A percentile compares a stretch with the other conserved stretches of the same genome.
These are phyloP conservation scores for Colletotrichum lentis DNA, from an alignment of 2,329 filamentous ascomycete species.

Conservation along the genomic window DNA sequence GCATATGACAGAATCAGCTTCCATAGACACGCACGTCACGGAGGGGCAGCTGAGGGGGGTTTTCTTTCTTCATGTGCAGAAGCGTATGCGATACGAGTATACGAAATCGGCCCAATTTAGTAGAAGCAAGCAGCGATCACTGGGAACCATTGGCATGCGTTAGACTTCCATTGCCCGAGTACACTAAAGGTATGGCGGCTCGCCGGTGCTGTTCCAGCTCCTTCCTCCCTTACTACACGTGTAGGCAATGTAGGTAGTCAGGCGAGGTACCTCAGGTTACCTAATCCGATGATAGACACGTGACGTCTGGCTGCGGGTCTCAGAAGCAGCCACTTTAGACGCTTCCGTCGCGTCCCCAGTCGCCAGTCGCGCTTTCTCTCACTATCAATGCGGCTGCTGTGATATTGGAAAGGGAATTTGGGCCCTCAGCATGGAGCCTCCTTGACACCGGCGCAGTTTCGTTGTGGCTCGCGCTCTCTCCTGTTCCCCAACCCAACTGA, in stretches of 20 bases:
- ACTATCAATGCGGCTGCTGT: slow-evolving; percentile 25
- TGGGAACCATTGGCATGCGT: background rate
- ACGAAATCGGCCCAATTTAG: slow-evolving; percentile 2
- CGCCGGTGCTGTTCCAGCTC: background rate
- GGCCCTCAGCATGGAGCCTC: slow-evolving; percentile 34
- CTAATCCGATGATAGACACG: slow-evolving; percentile 4
- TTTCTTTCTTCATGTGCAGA: background rate
- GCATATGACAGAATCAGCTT: background rate
- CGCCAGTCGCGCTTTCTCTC: slow-evolving; percentile 23
- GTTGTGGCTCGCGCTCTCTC: slow-evolving; percentile 28
- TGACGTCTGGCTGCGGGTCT: slow-evolving; percentile 7
- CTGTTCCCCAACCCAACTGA: background rate
- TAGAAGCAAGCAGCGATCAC: background rate
- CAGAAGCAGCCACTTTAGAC: slow-evolving; percentile 28
- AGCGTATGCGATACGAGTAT: slow-evolving; percentile 5
- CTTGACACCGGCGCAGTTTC: slow-evolving; percentile 24
- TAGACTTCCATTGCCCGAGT: background rate
- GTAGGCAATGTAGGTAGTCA: no score
- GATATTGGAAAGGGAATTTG: slow-evolving; percentile 20
- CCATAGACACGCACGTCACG: background rate
- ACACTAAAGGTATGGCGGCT: background rate
- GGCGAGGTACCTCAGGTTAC: background rate
- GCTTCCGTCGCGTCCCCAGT: slow-evolving; percentile 11
- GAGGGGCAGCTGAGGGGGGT: background rate
- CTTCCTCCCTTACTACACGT: no score